Evolutionary conservation across 352 stramenopile species (phyloP).

Genomic region (Thalassiosira livingstoniorum): DNA sequence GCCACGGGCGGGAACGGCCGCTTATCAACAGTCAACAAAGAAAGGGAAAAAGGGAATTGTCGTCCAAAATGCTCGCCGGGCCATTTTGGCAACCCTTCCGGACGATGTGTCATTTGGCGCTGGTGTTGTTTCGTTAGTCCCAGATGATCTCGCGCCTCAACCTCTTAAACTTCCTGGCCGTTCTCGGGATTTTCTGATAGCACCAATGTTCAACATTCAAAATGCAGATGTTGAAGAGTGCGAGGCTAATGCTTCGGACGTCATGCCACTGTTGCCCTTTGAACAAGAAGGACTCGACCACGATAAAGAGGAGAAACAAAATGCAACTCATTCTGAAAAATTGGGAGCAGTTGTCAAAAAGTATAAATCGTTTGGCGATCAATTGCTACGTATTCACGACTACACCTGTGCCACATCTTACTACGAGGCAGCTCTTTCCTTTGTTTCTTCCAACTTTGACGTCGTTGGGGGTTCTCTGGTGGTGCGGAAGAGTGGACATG

Average conservation of each 20-base stretch:
- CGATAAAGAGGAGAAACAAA: not conserved
- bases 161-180: constrained; percentile 7
- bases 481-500: constrained; percentile 35
- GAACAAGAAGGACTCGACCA: constrained; percentile 14
- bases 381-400: constrained; percentile 39
- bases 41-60: not conserved
- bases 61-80: constrained; percentile 25
- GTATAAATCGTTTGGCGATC: constrained; percentile 48
- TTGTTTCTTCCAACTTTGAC: constrained; percentile 37
- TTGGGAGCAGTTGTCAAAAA: not conserved
- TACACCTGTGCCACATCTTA: constrained; percentile 43
- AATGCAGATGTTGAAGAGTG: constrained; percentile 37
- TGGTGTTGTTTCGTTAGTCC: constrained; percentile 36
- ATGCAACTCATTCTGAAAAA: not conserved
- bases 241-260: constrained; percentile 17
- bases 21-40: too few relatives aligned
- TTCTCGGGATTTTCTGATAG: constrained; percentile 33
- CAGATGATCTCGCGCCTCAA: constrained; percentile 38
- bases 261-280: constrained; percentile 52
- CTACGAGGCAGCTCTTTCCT: constrained; percentile 48
- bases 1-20: too few relatives aligned
- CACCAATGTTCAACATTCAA: constrained; percentile 30
- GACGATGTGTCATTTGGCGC: constrained; percentile 13
- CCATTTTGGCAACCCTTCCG: constrained; percentile 40
- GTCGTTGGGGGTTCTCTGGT: constrained; percentile 34